Evolutionary conservation across 2,329 filamentous ascomycete genomes (phyloP).

Genomic region (Didymella pinodella): DNA sequence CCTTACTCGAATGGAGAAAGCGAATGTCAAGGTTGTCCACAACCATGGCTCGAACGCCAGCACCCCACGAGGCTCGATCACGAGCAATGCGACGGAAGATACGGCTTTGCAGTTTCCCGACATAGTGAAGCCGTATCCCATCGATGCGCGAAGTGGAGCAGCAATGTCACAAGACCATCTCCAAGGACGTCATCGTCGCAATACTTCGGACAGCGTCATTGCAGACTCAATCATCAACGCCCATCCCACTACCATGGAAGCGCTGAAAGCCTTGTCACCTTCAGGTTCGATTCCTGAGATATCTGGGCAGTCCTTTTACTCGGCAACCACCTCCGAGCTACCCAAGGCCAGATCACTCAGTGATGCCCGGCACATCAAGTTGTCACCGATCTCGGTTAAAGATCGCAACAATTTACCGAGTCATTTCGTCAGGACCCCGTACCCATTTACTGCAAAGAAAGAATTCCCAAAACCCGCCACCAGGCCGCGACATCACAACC

Average conservation of each 20-base stretch:
- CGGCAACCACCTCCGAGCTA: conserved; percentile 10
- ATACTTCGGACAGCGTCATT: conserved; percentile 37
- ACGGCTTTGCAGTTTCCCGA: conserved; percentile 14
- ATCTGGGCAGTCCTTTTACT: conserved; percentile 22
- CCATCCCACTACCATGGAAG: conserved; percentile 41
- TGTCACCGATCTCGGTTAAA: conserved; percentile 26
- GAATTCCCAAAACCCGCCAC: conserved; percentile 37
- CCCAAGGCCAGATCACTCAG: conserved; percentile 29
- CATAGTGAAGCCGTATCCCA: conserved; percentile 16
- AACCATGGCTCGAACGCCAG: conserved; percentile 28
- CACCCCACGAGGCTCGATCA: conserved; percentile 31
- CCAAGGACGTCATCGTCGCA: conserved; percentile 26
- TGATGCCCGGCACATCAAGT: conserved; percentile 27
- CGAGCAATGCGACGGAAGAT: conserved; percentile 22
- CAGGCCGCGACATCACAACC: conserved; percentile 24
- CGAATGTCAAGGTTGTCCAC: conserved; percentile 35
- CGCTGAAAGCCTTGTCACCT: conserved; percentile 35
- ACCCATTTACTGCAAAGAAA: conserved; percentile 38
- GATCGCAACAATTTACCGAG: conserved; percentile 32
- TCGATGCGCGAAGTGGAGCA: conserved; percentile 6
- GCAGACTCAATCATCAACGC: conserved; percentile 44
- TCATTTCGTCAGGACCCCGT: conserved; percentile 41
- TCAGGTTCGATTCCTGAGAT: conserved; percentile 19
- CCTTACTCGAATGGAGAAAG: conserved; percentile 33
- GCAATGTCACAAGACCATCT: conserved; percentile 2